phyloP scores from a whole-genome alignment of 768 basidiomycete species.

The Suillus lakei region DNA sequence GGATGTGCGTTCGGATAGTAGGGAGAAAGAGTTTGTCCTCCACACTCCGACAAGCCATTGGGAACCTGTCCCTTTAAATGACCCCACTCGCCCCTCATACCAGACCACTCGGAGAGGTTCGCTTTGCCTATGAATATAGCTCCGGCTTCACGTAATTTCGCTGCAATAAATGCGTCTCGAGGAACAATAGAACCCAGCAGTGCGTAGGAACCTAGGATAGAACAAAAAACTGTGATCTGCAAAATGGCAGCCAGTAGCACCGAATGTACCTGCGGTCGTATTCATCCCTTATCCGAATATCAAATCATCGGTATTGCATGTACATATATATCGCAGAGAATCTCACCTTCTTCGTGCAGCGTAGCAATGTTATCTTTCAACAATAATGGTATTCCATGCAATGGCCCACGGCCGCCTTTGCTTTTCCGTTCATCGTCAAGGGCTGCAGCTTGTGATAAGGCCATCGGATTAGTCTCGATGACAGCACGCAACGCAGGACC shows the following conservation, averaged over 20 bases:
- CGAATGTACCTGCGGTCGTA: slow-evolving; percentile 39
- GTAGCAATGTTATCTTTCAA: slow-evolving; percentile 44
- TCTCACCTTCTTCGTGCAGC: slow-evolving; percentile 32
- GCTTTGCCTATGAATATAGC: slow-evolving; percentile 51
- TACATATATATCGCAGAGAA: not conserved
- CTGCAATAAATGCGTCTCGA: too few relatives aligned
- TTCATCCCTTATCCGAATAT: slow-evolving; percentile 34
- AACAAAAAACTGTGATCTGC: not conserved
- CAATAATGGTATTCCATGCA: slow-evolving; percentile 70
- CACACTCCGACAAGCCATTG: slow-evolving; percentile 50
- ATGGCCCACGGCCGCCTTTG: slow-evolving; percentile 45
- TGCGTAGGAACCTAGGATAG: slow-evolving; percentile 28
- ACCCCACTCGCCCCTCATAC: slow-evolving; percentile 35
- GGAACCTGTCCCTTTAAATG: slow-evolving; percentile 43
- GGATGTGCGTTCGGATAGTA: slow-evolving; percentile 47
- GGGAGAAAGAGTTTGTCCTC: slow-evolving; percentile 47
- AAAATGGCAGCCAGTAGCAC: not conserved
- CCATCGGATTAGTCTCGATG: slow-evolving; percentile 62
- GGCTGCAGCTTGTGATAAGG: slow-evolving; percentile 52
- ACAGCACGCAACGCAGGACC: slow-evolving; percentile 63
- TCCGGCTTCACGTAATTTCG: too few relatives aligned
- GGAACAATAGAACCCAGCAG: too few relatives aligned
- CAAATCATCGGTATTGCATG: slow-evolving; percentile 7
- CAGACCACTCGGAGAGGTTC: slow-evolving; percentile 49
- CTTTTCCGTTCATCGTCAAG: slow-evolving; percentile 53